Evolutionary conservation across 1,284 basidiomycete species (phyloP).

Genomic region (Erythrobasidium hasegawianum): DNA sequence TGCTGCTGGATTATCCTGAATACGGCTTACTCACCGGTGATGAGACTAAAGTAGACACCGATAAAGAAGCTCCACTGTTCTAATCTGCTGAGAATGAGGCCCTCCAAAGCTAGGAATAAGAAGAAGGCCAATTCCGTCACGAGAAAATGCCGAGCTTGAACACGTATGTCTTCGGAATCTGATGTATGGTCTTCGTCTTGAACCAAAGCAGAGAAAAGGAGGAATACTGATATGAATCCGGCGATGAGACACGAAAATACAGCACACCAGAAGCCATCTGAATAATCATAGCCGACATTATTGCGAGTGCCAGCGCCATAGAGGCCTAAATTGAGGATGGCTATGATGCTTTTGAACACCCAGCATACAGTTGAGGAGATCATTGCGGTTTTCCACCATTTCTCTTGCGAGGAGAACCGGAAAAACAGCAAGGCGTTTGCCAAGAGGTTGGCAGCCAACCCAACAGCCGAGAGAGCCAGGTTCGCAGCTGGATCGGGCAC

Average conservation of each 20-base stretch:
- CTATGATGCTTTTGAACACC: slow-evolving; percentile 51
- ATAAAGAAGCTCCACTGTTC: slow-evolving; percentile 41
- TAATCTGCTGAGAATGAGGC: slow-evolving; percentile 39
- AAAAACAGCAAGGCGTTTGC: slow-evolving; percentile 52
- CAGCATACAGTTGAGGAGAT: slow-evolving; percentile 50
- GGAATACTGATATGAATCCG: slow-evolving; percentile 49
- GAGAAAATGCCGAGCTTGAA: slow-evolving; percentile 16
- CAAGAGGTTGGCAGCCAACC: slow-evolving; percentile 51
- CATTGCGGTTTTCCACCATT: slow-evolving; percentile 48
- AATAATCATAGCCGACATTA: slow-evolving; percentile 46
- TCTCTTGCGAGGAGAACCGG: slow-evolving; percentile 50
- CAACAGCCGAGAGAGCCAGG: slow-evolving; percentile 50
- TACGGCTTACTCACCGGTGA: slow-evolving; percentile 31
- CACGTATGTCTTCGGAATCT: background rate
- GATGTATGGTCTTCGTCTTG: background rate
- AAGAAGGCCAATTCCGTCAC: slow-evolving; percentile 25
- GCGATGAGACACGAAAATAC: slow-evolving; percentile 50
- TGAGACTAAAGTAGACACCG: slow-evolving; percentile 43
- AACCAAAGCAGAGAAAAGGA: slow-evolving; percentile 45
- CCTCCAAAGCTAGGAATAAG: slow-evolving; percentile 40
- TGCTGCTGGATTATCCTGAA: slow-evolving; percentile 47
- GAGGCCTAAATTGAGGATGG: slow-evolving; percentile 50
- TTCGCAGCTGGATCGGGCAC: slow-evolving; percentile 48
- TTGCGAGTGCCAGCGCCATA: slow-evolving; percentile 49
- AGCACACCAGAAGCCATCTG: slow-evolving; percentile 53